Conservation (phyloP, 192 early-diverging fungal genomes). For the Radiomyces spectabilis region DNA sequence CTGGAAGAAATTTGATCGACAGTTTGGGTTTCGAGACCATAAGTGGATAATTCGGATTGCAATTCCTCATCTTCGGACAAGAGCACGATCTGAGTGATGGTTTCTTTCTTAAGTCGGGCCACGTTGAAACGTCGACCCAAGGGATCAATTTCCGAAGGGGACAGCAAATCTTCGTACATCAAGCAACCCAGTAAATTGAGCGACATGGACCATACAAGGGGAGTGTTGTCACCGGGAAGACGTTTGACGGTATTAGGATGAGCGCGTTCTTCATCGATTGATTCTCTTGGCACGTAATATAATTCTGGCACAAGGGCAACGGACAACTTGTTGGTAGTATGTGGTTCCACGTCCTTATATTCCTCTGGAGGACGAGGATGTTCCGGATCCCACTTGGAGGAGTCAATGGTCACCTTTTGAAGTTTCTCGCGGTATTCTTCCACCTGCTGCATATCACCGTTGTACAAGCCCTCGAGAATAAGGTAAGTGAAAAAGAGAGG, state of each 20-base stretch:
- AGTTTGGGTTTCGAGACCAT: conserved; percentile 77
- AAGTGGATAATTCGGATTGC: conserved; percentile 60
- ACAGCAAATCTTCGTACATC: conserved; percentile 69
- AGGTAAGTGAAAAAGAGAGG: conserved; percentile 86
- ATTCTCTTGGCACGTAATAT: conserved; percentile 73
- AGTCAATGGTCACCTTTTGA: conserved; percentile 65
- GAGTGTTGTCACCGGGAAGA: conserved; percentile 78
- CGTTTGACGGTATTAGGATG: conserved; percentile 64
- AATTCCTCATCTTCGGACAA: conserved; percentile 66
- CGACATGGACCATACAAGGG: conserved; percentile 82
- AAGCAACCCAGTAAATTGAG: conserved; percentile 71
- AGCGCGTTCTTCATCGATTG: conserved; percentile 61
- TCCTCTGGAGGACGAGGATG: not conserved
- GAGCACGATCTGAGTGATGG: conserved; percentile 73
- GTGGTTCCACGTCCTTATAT: too few species aligned
- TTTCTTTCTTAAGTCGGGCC: conserved; percentile 40
- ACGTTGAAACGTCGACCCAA: conserved; percentile 64
- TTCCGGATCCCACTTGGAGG: conserved; percentile 33
- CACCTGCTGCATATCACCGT: conserved; percentile 52
- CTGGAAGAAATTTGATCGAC: conserved; percentile 55
- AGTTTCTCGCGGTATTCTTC: conserved; percentile 65
- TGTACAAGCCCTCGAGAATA: conserved; percentile 75
- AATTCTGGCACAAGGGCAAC: conserved; percentile 61
- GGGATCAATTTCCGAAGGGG: conserved; percentile 76
- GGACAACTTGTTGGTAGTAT: too few species aligned